Conservation (phyloP, 495 filamentous ascomycete genomes). For the Bombardia bombarda region DNA sequence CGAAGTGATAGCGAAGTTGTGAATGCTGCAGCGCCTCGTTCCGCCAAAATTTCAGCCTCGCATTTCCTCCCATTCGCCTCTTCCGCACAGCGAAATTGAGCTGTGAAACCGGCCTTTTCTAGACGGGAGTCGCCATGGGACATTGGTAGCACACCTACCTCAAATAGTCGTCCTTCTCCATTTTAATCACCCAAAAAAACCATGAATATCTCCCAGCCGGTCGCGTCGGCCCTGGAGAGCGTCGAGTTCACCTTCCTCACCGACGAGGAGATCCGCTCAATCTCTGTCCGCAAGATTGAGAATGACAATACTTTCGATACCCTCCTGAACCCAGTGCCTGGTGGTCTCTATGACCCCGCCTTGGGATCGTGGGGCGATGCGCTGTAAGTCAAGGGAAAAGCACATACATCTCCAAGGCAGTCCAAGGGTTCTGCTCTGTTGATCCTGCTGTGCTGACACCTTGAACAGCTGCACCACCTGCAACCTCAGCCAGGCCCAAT, state of each 20-base stretch:
- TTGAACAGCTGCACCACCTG: conserved; percentile 76
- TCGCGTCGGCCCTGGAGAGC: conserved; percentile 74
- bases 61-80: too few relatives aligned
- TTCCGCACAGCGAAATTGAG: too few relatives aligned
- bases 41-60: too few relatives aligned
- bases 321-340: conserved; percentile 73
- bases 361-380: conserved; percentile 84
- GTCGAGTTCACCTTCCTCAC: conserved; percentile 84
- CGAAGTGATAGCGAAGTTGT: conserved; percentile 1
- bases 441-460: conserved; percentile 12
- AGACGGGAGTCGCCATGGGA: conserved; percentile 4
- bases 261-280: conserved; percentile 69
- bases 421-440: neutral
- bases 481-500: conserved; percentile 64
- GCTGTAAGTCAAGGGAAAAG: conserved; percentile 59
- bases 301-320: conserved; percentile 85
- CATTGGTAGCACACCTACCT: conserved; percentile 2
- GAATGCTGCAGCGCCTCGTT: neutral
- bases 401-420: neutral
- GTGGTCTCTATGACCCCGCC: conserved; percentile 87
- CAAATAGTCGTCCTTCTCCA: too few relatives aligned
- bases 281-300: conserved; percentile 88
- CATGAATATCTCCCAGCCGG: conserved; percentile 85
- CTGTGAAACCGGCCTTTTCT: conserved; percentile 1
- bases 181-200: conserved; percentile 7